Base-by-base conservation (phyloP, 306 rosid genomes). In the Vachellia collinsii region DNA sequence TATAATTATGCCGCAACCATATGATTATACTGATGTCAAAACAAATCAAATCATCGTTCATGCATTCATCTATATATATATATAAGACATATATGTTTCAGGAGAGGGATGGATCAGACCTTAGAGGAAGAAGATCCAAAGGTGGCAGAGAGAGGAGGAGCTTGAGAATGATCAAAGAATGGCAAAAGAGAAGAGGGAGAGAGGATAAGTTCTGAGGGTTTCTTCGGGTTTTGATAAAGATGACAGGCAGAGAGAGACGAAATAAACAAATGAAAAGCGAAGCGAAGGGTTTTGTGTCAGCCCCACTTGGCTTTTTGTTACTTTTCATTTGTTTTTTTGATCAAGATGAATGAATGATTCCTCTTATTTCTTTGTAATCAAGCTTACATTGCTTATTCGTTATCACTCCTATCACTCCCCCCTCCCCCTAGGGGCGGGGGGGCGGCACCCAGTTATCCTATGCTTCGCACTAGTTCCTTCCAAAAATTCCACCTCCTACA, bases 141-240 rank as follows among this genome's bases (percentile, higher is more conserved):
- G 78, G 61, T 6, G 80, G 77, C 64, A 76, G 72, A 79, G 80
- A 62, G 63, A 83, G 62, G 80, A 17, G 42, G 80, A 76, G 42
- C 41, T 50, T 58, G 70, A 42, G 3, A 16, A 58, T 39, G 83
- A 65, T 6, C 63, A 39, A 46, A 70, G 1, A n/a, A 65, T 39
- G 83, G 67, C 5, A 61, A 39, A 56, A 64, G 68, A 29, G 68
- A 62, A 13, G 68, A 62, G 68, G 58, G 64, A 38, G 82, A 47
- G 66, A 66, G 73, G 72, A n/a, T 81, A 82, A 83, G 80, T 81
- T 87, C 87, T 76, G 85, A 79, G 86, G 83, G 78, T 88, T 90
- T 91, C 84, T 85, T 86, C 88, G 93, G 93, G 92, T 85, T 92
- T 88, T 87, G 85, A 88, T 87, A 89, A 88, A 83, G 93, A 91